Evolutionary conservation across 177 flowering plant genomes (phyloP).

Genomic region (Tripterygium wilfordii): DNA sequence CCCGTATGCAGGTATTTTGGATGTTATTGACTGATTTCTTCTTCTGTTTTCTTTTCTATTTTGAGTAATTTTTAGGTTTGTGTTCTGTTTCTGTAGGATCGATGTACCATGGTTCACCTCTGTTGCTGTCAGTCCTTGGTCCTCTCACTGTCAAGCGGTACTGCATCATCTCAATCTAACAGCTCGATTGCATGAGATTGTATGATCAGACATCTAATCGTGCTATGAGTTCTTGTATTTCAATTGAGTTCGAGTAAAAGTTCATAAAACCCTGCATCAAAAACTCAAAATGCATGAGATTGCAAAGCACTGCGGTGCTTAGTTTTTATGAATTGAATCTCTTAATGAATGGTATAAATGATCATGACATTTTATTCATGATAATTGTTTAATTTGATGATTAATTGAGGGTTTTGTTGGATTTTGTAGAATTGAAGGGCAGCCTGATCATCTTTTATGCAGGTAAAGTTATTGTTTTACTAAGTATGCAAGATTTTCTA

Average conservation of each 20-base stretch:
- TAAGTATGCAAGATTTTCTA: no score
- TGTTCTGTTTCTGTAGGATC: constrained; percentile 51
- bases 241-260: no score
- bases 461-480: constrained; percentile 46
- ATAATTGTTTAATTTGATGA: no score
- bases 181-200: not conserved
- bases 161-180: not conserved
- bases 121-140: constrained; percentile 71
- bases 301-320: no score
- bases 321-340: no score
- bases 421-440: constrained; percentile 62
- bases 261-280: no score
- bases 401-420: no score
- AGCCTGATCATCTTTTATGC: constrained; percentile 51
- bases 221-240: no score
- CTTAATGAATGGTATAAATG: no score
- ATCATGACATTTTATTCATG: no score
- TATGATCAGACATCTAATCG: no score
- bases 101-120: constrained; percentile 95
- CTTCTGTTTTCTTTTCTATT: not conserved
- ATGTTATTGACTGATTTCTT: not conserved
- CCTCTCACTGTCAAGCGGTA: constrained; percentile 77
- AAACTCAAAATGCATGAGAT: no score
- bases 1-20: constrained; percentile 76
- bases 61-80: not conserved